Evolutionary conservation across 306 rosid genomes (phyloP).

Genomic region (Lathyrus oleraceus): DNA sequence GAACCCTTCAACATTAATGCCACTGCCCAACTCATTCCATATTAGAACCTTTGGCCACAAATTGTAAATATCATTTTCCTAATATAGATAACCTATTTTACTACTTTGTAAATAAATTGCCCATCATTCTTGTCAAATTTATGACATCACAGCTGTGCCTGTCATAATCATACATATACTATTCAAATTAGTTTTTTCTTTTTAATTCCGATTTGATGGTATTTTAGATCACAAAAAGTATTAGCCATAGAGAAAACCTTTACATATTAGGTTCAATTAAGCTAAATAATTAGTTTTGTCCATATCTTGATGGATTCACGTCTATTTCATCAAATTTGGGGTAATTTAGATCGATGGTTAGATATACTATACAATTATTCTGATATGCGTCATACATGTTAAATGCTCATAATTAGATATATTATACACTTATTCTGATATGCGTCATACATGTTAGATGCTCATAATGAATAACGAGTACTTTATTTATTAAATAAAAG

Average conservation of each 20-base stretch:
- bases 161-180: constrained; percentile 30
- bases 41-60: constrained; percentile 27
- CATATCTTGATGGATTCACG: too few relatives aligned
- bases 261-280: neutral
- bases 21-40: constrained; percentile 46
- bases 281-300: neutral
- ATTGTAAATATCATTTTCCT: constrained; percentile 41
- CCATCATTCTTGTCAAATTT: constrained; percentile 28
- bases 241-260: constrained; percentile 2
- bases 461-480: too few relatives aligned
- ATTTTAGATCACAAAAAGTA: constrained; percentile 29
- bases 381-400: too few relatives aligned
- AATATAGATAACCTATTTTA: constrained; percentile 34
- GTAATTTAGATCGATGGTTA: too few relatives aligned
- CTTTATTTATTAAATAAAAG: too few relatives aligned
- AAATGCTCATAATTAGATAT: too few relatives aligned
- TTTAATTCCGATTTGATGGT: constrained; percentile 7
- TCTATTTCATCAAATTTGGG: too few relatives aligned
- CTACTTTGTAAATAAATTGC: constrained; percentile 21
- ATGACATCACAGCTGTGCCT: constrained; percentile 24
- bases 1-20: constrained; percentile 48
- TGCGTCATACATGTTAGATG: too few relatives aligned
- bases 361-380: too few relatives aligned
- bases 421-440: too few relatives aligned
- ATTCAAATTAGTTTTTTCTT: too few relatives aligned